Evolutionary conservation across 2,329 filamentous ascomycete genomes (phyloP), one percentile per base, ranked within the genome.

Genomic region (Fusarium citri): DNA sequence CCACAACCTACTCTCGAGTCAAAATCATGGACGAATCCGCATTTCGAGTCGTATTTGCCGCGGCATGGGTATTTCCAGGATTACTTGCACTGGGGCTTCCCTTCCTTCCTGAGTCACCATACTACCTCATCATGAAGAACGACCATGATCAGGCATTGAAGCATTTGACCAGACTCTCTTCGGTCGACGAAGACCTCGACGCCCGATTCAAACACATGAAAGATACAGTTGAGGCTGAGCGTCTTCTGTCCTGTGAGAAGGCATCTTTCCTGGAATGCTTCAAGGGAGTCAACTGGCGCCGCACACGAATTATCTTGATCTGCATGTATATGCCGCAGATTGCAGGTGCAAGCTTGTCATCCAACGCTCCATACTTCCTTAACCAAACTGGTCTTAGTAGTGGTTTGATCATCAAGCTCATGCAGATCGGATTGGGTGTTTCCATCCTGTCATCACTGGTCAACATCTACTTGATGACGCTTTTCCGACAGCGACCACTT

Each of bases 271-370:
- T 50, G 7, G 58, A 64, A 23, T 64, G 61, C 14, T 64, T 64
- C 49, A 64, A 31, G 23, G 61, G 61, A 1, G 49, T 15, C 58
- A 64, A 64, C 15, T 64, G 58, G 61, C 61, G 61, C 4, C 61
- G 61, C 16, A 64, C 61, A 7, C 45, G 58, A 18, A 63, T 64
- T 2, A 64, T 64, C 40, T 30, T 64, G 20, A 63, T 64, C 25
- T 63, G 61, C 28, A 64, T 64, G 49, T 64, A 64, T 23, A 64
- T 64, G 61, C 61, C 58, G 2, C 58, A 64, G 49, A 64, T 64
- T 26, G 43, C 43, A 0, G 58, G 61, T 5, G 16, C 58, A 1
- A 63, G 57, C 9, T 22, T 64, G n/a, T 64, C 49, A 0, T 64
- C 58, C 20, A 64, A 64, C 4, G 61, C 55, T 20, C 59, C 55